These are phyloP conservation scores for Cichorium intybus DNA, from an alignment of 140 eudicot genomes.

Conservation along the genomic window DNA sequence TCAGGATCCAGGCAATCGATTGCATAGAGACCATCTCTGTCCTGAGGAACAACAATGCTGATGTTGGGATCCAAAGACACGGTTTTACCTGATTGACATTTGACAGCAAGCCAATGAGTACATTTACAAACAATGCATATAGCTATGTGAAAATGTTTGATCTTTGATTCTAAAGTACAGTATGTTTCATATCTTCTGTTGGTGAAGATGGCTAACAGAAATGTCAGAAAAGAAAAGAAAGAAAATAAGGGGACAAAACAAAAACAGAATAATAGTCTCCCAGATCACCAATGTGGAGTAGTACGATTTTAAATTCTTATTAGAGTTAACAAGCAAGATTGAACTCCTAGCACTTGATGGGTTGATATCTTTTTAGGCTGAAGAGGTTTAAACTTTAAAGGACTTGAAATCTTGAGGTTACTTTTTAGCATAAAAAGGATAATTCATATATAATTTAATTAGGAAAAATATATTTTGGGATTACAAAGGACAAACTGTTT, in stretches of 20 bases:
- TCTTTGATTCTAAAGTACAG: not conserved
- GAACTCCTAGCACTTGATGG: not conserved
- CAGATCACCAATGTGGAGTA: too few relatives aligned
- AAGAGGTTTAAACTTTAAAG: not conserved
- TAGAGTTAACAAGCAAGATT: not conserved
- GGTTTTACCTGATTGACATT: constrained; percentile 63
- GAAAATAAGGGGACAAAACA: too few relatives aligned
- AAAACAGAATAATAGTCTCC: too few relatives aligned
- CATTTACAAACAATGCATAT: not conserved
- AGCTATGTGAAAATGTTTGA: not conserved
- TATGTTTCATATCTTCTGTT: too few relatives aligned
- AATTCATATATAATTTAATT: too few relatives aligned
- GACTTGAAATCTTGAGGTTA: not conserved
- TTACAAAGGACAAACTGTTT: not conserved
- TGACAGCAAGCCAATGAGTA: constrained; percentile 22
- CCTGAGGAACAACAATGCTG: constrained; percentile 75
- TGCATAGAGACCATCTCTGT: constrained; percentile 87
- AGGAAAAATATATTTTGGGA: not conserved
- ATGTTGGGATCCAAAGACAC: constrained; percentile 64
- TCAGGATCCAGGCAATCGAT: constrained; percentile 94
- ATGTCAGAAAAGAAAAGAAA: too few relatives aligned
- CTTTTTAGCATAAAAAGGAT: not conserved
- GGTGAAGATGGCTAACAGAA: too few relatives aligned
- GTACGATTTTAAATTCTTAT: too few relatives aligned
- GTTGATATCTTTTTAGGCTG: not conserved